Evolutionary conservation across 2,329 filamentous ascomycete species (phyloP), one percentile per base, ranked within the genome.

Genomic region (Colletotrichum noveboracense): DNA sequence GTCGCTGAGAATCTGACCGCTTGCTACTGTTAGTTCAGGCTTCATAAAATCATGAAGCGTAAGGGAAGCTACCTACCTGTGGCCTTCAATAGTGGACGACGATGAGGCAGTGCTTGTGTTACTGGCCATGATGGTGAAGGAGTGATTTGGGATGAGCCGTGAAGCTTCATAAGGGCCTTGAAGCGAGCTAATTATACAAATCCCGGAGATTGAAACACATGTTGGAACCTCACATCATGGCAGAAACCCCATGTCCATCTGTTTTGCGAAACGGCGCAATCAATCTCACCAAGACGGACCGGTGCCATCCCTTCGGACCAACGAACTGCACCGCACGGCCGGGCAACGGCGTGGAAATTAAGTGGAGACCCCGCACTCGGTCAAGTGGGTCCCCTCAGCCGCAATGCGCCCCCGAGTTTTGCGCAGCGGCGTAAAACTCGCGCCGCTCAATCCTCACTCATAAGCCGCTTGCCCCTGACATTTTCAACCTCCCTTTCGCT

Each of bases 351-450:
- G 66, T 18, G 32, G 34, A 68, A 26, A 58, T 66, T 66, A 52
- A 26, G 62, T 66, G 62, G 62, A 24, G 58, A 21, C 16, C n/a
- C 38, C 62, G 62, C 28, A 43, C 30, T 60, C 55, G 67, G 56
- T 34, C 34, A 61, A 34, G 67, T 70, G 67, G 67, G 38, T 32
- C 58, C 43, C 34, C 18, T 52, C 43, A 61, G 70, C 48, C 61
- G 52, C 70, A 66, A 16, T 60, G 34, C 62, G 62, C 32, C 71
- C 55, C 43, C 64, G 64, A 73, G 64, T 75, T 75, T 58, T 75
- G 60, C 73, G 73, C 64, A 64, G 70, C 64, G 21, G 73, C 73
- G 73, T 14, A 75, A 64, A 75, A 73, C 70, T 32, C 68, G 21
- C 24, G 34, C 61, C 21, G 14, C 48, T 62, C 70, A 65, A 58